Evolutionary conservation across 352 stramenopile species (phyloP), one percentile per base, ranked within the genome.

Genomic region (Phytophthora constricta): DNA sequence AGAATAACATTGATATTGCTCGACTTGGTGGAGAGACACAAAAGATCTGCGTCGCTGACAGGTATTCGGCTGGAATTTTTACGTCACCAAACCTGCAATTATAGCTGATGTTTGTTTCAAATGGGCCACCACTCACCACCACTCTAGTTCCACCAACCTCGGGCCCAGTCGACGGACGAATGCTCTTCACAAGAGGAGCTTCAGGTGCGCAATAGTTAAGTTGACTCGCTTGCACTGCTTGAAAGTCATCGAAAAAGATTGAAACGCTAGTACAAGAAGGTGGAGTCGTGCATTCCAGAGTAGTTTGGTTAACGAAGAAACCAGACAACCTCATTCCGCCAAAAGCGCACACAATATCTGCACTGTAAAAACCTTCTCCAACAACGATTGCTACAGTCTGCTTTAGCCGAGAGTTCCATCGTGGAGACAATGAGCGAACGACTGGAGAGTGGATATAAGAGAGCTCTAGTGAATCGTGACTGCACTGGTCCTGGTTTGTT

Each of bases 81-180:
- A 43, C 23, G 10, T 69, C 39, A 3, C 71, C 77, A 65, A 85
- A 85, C 1, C 31, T 19, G 16, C 77, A 85, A 0, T 13, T 33
- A 14, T 82, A 82, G 13, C 20, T 46, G 26, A 27, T 51, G 25
- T 69, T 51, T 3, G 23, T 17, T 7, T 51, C 22, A 47, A 87
- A 84, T 11, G 46, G 23, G 1, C 72, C 62, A 13, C 77, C 80
- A 49, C 33, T 66, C 2, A 88, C 47, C 2, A 82, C 4, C 4
- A 85, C 66, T 19, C 74, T 56, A 1, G 80, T 88, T n/a, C 74
- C 72, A 13, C 80, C 80, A 22, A 52, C 60, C 14, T 39, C 47
- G 19, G 77, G 73, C 1, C 80, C 80, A 20, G 34, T 72, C 19
- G 62, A 51, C 23, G 80, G 80, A 10, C 59, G 67, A 43, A 84